Percentiles rank a stretch among this genome's conserved stretches.
Conservation (phyloP, 208 protist genomes). For the Kentomonas sorsogonicus region DNA sequence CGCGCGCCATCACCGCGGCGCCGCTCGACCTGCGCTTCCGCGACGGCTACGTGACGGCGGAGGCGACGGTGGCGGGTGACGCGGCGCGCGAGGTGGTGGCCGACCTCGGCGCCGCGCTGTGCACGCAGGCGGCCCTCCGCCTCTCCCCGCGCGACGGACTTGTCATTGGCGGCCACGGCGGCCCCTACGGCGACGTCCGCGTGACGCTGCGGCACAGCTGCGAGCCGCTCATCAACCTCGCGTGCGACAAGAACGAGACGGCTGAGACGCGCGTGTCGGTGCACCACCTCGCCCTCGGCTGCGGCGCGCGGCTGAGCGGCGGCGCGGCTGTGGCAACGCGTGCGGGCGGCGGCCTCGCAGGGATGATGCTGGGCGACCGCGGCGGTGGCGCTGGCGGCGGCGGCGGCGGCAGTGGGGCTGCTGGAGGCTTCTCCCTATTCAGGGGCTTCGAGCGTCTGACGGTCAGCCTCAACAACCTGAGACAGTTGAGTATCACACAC, state of each 20-base stretch:
- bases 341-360: conserved; percentile 12
- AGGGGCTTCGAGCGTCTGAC: conserved; percentile 71
- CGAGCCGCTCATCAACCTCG: conserved; percentile 36
- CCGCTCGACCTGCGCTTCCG: conserved; percentile 70
- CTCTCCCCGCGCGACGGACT: conserved; percentile 34
- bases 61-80: conserved; percentile 54
- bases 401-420: conserved; percentile 9
- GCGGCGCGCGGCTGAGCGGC: conserved; percentile 21
- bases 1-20: conserved; percentile 39
- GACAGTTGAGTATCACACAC: conserved; percentile 73
- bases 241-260: conserved; percentile 10
- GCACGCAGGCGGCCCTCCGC: conserved; percentile 34
- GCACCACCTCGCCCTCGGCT: conserved; percentile 60
- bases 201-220: conserved; percentile 30
- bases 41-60: conserved; percentile 26
- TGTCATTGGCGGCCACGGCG: conserved; percentile 38
- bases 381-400: conserved; percentile 4
- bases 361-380: conserved; percentile 6
- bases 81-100: conserved; percentile 47
- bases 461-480: conserved; percentile 62
- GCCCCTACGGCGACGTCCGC: conserved; percentile 51
- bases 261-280: conserved; percentile 53
- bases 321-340: conserved; percentile 7
- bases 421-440: conserved; percentile 12
- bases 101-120: conserved; percentile 57